phyloP scores from a whole-genome alignment of 495 filamentous ascomycete species.

The Diplogelasinospora grovesii region DNA sequence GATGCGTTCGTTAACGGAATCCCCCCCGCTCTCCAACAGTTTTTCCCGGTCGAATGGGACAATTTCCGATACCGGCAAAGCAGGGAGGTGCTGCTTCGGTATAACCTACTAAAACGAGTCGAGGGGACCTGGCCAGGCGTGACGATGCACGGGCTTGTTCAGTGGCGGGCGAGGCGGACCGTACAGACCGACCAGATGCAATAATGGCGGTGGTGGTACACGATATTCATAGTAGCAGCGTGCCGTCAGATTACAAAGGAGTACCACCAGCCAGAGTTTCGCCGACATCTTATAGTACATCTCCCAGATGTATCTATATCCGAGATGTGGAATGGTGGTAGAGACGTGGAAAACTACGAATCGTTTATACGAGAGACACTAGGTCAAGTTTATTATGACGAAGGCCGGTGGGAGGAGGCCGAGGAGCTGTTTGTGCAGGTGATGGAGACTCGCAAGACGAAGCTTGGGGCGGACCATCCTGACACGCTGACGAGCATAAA shows the following conservation, averaged over 20 bases:
- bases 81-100: conserved; percentile 18
- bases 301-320: conserved; percentile 14
- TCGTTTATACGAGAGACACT: too few species aligned
- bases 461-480: conserved; percentile 11
- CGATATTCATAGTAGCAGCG: conserved; percentile 8
- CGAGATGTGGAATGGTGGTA: too few species aligned
- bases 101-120: conserved; percentile 18
- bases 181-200: conserved; percentile 4
- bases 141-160: conserved; percentile 20
- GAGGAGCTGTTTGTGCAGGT: too few species aligned
- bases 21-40: conserved; percentile 8
- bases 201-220: conserved; percentile 12
- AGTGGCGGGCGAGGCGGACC: conserved; percentile 18
- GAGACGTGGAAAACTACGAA: too few species aligned
- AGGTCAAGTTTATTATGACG: too few species aligned
- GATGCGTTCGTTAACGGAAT: conserved; percentile 7
- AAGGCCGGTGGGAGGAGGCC: too few species aligned
- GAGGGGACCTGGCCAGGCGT: conserved; percentile 18
- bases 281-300: conserved; percentile 17
- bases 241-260: conserved; percentile 8
- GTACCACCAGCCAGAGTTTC: conserved; percentile 18
- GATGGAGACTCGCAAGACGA: conserved; percentile 4
- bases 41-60: conserved; percentile 19
- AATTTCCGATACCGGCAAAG: conserved; percentile 19
- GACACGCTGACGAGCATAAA: conserved; percentile 8